phyloP scores from a whole-genome alignment of 768 basidiomycete species.

The Pleurotus giganteus region DNA sequence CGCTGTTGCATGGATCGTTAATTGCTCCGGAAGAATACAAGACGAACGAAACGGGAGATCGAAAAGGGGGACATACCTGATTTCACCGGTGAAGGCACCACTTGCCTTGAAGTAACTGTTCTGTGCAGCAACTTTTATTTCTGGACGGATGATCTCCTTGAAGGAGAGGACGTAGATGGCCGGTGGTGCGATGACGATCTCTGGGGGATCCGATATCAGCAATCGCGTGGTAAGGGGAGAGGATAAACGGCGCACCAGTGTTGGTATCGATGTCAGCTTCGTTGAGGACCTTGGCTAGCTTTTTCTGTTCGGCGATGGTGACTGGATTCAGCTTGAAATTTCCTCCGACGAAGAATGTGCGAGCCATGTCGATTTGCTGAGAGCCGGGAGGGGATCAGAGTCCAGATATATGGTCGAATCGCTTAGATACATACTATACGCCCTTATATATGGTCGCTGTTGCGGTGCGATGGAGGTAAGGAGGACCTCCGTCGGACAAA shows the following conservation, averaged over 20 bases:
- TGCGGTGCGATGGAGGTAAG: slow-evolving; percentile 1
- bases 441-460: not conserved
- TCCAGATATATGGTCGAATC: not conserved
- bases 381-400: not conserved
- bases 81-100: slow-evolving; percentile 97
- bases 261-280: slow-evolving; percentile 71
- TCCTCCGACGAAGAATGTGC: slow-evolving; percentile 92
- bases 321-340: slow-evolving; percentile 98
- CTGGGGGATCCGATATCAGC: not conserved
- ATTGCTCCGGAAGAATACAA: not conserved
- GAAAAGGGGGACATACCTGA: slow-evolving; percentile 55
- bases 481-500: slow-evolving; percentile 3
- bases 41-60: not conserved
- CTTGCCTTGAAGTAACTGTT: slow-evolving; percentile 83
- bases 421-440: not conserved
- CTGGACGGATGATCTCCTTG: slow-evolving; percentile 56
- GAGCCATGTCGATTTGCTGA: slow-evolving; percentile 48
- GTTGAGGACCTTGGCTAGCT: slow-evolving; percentile 72
- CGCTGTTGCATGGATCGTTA: slow-evolving; percentile 37
- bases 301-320: slow-evolving; percentile 58
- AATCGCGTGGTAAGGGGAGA: not conserved
- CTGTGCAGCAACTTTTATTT: slow-evolving; percentile 84
- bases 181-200: slow-evolving; percentile 76
- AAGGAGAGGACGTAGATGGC: slow-evolving; percentile 82
- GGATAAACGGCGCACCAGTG: slow-evolving; percentile 53